These are phyloP conservation scores for Nepenthes alata DNA, from an alignment of 179 eudicot species.

Conservation along the genomic window DNA sequence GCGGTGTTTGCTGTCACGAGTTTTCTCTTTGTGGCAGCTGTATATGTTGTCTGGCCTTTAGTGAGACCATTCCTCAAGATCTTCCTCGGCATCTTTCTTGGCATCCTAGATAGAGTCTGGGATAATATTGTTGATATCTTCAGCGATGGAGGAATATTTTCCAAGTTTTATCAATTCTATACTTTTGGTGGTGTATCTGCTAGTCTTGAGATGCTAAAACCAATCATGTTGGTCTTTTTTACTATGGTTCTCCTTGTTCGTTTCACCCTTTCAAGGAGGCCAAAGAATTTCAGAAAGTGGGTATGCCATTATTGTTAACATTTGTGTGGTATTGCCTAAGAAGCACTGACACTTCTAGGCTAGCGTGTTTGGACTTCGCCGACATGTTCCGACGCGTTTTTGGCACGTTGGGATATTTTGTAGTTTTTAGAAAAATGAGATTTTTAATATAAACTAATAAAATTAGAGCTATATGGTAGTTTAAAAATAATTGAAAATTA, in stretches of 20 bases:
- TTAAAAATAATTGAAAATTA: too few relatives aligned
- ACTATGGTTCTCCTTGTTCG: constrained; percentile 63
- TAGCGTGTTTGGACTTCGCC: background rate
- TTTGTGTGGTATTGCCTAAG: background rate
- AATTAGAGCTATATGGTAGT: too few relatives aligned
- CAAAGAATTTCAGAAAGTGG: constrained; percentile 90
- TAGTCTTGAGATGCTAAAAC: constrained; percentile 40
- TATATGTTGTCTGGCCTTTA: constrained; percentile 71
- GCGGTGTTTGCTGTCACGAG: constrained; percentile 69
- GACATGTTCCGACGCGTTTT: too few relatives aligned
- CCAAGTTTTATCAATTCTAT: constrained; percentile 47
- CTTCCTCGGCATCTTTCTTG: constrained; percentile 29
- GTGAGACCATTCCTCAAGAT: constrained; percentile 49
- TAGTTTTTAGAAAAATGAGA: too few relatives aligned
- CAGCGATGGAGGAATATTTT: constrained; percentile 43
- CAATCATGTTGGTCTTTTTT: constrained; percentile 48
- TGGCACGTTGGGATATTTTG: too few relatives aligned
- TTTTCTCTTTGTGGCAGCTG: constrained; percentile 41
- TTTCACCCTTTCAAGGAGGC: constrained; percentile 75
- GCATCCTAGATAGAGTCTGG: constrained; percentile 45
- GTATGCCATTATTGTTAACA: constrained; percentile 22
- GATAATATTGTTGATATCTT: constrained; percentile 40
- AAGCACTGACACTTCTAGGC: background rate
- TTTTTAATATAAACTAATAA: too few relatives aligned
- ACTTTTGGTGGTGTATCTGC: constrained; percentile 60